A percentile compares a stretch with the other conserved stretches of the same genome.
Conservation (phyloP, 352 stramenopile species). For the Phytopythium aichiense region DNA sequence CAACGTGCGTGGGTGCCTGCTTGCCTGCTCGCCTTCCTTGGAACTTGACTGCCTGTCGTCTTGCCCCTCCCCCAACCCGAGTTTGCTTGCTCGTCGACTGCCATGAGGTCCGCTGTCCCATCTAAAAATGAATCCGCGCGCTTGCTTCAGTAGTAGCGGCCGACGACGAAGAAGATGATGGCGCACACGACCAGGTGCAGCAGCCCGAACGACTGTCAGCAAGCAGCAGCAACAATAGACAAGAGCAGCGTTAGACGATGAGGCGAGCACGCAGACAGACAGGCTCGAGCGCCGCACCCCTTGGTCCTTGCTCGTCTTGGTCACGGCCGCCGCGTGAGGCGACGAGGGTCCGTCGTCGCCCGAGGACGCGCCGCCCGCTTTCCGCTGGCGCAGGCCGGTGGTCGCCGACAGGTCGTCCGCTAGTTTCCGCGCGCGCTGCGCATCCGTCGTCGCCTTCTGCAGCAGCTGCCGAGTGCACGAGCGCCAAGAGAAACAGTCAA, state of each 20-base stretch:
- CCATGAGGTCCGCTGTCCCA: not conserved
- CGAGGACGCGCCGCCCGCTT: constrained; percentile 26
- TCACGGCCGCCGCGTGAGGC: constrained; percentile 18
- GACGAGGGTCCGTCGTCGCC: constrained; percentile 29
- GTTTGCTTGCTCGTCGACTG: not conserved
- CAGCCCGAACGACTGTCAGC: constrained; percentile 57
- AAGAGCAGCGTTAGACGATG: not conserved
- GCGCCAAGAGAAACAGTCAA: constrained; percentile 11
- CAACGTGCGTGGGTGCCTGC: not conserved
- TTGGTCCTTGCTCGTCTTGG: constrained; percentile 42
- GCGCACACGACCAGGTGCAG: constrained; percentile 82
- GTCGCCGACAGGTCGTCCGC: constrained; percentile 41
- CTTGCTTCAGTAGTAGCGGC: constrained; percentile 69
- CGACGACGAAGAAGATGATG: constrained; percentile 89
- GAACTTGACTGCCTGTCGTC: not conserved
- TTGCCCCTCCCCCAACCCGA: not conserved
- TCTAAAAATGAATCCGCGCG: not conserved
- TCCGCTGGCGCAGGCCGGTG: constrained; percentile 70
- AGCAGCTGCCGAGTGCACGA: constrained; percentile 51
- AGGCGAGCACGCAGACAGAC: no score
- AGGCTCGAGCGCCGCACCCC: constrained; percentile 30
- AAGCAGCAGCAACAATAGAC: not conserved
- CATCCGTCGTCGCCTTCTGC: constrained; percentile 64
- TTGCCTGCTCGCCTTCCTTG: not conserved
- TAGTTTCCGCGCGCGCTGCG: constrained; percentile 58